These are phyloP conservation scores for Cutaneotrichosporon sp. DNA, from an alignment of 1,284 basidiomycete genomes.

Conservation along the genomic window DNA sequence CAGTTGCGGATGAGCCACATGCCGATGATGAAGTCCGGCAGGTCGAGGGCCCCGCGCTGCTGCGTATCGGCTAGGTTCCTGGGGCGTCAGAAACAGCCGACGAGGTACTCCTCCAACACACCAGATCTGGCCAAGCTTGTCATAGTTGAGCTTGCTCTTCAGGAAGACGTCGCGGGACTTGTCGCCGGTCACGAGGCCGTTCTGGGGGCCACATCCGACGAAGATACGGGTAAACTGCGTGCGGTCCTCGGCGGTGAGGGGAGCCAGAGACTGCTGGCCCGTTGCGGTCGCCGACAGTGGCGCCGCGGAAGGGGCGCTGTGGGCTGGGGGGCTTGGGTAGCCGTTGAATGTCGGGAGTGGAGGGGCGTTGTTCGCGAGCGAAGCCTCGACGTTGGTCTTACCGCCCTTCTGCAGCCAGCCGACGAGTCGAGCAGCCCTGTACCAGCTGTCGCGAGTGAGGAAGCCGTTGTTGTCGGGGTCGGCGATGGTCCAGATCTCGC, in stretches of 20 bases:
- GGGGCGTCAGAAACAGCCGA: slow-evolving; percentile 8
- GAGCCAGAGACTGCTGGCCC: slow-evolving; percentile 56
- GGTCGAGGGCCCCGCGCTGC: slow-evolving; percentile 83
- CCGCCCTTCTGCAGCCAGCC: slow-evolving; percentile 86
- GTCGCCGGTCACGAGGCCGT: slow-evolving; percentile 78
- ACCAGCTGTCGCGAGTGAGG: slow-evolving; percentile 80
- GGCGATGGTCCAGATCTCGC: slow-evolving; percentile 90
- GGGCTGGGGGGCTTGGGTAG: slow-evolving; percentile 58
- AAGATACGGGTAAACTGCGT: slow-evolving; percentile 81
- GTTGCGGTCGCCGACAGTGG: slow-evolving; percentile 54
- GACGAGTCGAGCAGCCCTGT: slow-evolving; percentile 83
- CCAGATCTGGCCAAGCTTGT: slow-evolving; percentile 94
- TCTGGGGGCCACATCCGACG: slow-evolving; percentile 67
- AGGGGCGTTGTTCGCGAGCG: slow-evolving; percentile 59
- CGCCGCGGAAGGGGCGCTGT: slow-evolving; percentile 21
- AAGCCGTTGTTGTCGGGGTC: slow-evolving; percentile 93
- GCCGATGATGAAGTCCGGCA: slow-evolving; percentile 90
- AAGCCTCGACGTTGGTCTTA: slow-evolving; percentile 31
- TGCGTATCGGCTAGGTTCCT: slow-evolving; percentile 96
- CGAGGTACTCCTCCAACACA: slow-evolving; percentile 48
- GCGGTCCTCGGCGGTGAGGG: slow-evolving; percentile 74
- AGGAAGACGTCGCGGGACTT: slow-evolving; percentile 91
- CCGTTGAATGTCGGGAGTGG: slow-evolving; percentile 80
- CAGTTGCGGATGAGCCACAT: slow-evolving; percentile 90
- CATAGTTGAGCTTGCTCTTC: slow-evolving; percentile 86